Base-by-base conservation (phyloP, 2,329 filamentous ascomycete species). In the Colletotrichum musae region DNA sequence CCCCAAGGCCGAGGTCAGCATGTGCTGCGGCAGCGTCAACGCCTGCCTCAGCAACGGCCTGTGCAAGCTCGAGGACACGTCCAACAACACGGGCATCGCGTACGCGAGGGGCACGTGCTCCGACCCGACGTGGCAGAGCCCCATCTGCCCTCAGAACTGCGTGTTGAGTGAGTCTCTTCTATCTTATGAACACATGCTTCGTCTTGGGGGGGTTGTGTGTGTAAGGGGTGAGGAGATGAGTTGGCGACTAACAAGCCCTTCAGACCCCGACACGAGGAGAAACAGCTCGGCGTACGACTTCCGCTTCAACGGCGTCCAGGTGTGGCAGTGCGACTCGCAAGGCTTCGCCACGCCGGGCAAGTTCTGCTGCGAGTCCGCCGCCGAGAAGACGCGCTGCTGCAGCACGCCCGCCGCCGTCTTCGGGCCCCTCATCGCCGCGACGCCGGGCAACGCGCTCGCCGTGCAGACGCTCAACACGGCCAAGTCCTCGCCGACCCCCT, bases 291-390 rank as follows among this genome's bases (percentile, higher is more conserved):
- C 66, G 5, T 69, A 26, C 24, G 66, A 69, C 50, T 69, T 69
- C 56, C 62, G 66, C 15, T 56, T 57, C 62, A 69, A 69, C 66
- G 66, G 66, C 54, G 66, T 69, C 3, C 66, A 69, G 50, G 66
- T 69, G 2, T 69, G 66, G 66, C 66, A 69, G 26, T 69, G 66
- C 56, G 66, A 69, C 16, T 36, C 47, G 18, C 50, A 66, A 4
- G 66, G 66, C 0, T 69, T 57, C 56, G 66, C 47, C 28, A 43
- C 43, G 16, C 66, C 66, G 32, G 66, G 66, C 47, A 69, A 66
- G 56, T 69, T 69, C 50, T 69, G 66, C 62, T 69, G 66, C 62
- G 66, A 69, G 18, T 69, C 66, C 16, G 62, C 62, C 48, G 62
- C 62, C 13, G 66, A 69, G 43, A 69, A 66, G 66, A 58, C 66